Base-by-base conservation (phyloP, 2,329 filamentous ascomycete genomes). In the Alternaria tenuissima region DNA sequence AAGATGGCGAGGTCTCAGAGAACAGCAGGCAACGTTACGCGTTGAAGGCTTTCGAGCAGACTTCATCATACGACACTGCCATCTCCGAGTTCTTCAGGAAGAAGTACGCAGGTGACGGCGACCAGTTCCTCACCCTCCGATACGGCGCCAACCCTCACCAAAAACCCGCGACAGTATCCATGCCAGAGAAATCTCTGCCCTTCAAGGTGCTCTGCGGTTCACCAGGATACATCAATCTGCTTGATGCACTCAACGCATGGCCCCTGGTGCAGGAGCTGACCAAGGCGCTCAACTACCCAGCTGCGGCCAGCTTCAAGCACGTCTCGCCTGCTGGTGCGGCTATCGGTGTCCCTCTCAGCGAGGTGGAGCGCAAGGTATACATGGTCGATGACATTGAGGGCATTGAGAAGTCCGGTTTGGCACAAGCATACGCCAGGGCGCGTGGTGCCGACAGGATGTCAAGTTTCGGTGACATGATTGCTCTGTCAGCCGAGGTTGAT, bases 111-210 rank as follows among this genome's bases (percentile, higher is more conserved):
- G 88, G 89, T 65, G 89, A 93, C 61, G 94, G 94, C 66, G 81
- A 88, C 65, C 92, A 97, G 82, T 89, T 96, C 80, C 77, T 96
- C 62, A 84, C 92, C 61, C 89, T 99, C 66, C 91, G 95, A 72
- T 99, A 99, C 79, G 95, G 95, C 63, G 92, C 93, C 74, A 99
- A 99, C 84, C 95, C 95, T 32, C 95, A 99, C 83, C 95, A 99
- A 84, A 98, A 97, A 86, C 94, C 94, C 44, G 95, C 95, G 32
- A 88, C 93, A 20, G 94, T 94, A 53, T 97, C 88, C 79, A 87
- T 90, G 69, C 86, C 86, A 68, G 85, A 90, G 59, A 88, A 87
- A 63, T 84, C 88, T 68, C 84, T 99, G 55, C 95, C 95, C n/a
- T 97, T 97, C 88, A 97, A 94, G 84, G 93, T 96, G 28, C 88